These are phyloP conservation scores for Exophiala spinifera DNA, from an alignment of 2,329 filamentous ascomycete species.

Conservation along the genomic window DNA sequence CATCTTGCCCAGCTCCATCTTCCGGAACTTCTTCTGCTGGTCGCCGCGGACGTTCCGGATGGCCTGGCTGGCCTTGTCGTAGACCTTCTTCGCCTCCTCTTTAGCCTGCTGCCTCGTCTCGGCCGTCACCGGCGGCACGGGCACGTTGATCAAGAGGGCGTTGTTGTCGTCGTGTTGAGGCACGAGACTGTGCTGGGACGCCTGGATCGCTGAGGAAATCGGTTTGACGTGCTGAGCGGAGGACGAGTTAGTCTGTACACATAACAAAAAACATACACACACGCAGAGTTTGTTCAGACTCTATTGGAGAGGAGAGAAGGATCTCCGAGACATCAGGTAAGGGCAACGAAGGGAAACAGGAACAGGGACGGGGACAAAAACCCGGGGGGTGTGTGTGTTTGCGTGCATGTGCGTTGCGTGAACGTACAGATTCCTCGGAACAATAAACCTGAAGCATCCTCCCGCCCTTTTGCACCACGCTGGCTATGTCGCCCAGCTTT, in stretches of 20 bases:
- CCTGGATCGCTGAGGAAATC: constrained; percentile 41
- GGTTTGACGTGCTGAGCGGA: constrained; percentile 44
- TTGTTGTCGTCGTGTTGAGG: constrained; percentile 45
- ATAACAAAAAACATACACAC: no score
- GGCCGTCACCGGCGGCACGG: constrained; percentile 46
- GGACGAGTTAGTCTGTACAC: background rate
- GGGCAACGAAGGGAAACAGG: no score
- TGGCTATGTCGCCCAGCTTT: constrained; percentile 61
- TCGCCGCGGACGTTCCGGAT: constrained; percentile 43
- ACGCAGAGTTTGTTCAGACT: no score
- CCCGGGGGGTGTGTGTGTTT: no score
- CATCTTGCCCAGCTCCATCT: constrained; percentile 43
- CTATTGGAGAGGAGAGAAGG: no score
- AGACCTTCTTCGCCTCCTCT: constrained; percentile 40
- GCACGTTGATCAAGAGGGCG: constrained; percentile 43
- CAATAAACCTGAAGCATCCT: constrained; percentile 60
- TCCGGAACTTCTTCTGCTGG: constrained; percentile 46
- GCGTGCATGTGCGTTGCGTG: no score
- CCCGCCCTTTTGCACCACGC: constrained; percentile 63
- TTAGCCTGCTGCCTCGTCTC: constrained; percentile 45
- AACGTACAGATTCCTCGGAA: constrained; percentile 60
- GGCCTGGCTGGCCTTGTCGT: constrained; percentile 41
- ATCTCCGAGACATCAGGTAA: no score
- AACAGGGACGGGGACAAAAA: no score
- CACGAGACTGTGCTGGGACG: constrained; percentile 43